A percentile compares a stretch with the other conserved stretches of the same genome.
Evolutionary conservation across 495 filamentous ascomycete species (phyloP).

Genomic region (Lineolata rhizophorae): DNA sequence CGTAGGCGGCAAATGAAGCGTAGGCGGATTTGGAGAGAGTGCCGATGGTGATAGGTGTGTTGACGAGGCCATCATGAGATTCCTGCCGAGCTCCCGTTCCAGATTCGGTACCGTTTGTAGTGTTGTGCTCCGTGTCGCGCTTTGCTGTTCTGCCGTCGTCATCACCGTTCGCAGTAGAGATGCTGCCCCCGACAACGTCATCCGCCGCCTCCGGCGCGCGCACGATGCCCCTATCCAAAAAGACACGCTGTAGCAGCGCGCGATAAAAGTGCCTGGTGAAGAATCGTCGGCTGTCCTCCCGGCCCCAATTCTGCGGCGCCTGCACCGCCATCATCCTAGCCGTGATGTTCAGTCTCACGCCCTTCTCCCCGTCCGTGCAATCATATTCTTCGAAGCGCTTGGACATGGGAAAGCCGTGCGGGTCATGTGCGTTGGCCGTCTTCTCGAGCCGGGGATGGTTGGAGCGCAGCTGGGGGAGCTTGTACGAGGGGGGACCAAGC

Average conservation of each 20-base stretch:
- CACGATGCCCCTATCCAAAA: slow-evolving; percentile 61
- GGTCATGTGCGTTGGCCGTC: slow-evolving; percentile 45
- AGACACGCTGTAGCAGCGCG: slow-evolving; percentile 70
- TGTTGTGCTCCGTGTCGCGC: too few species aligned
- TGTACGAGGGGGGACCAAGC: slow-evolving; percentile 66
- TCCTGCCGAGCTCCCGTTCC: too few species aligned
- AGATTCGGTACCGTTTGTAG: slow-evolving; percentile 9
- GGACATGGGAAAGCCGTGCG: slow-evolving; percentile 86
- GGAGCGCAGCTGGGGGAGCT: slow-evolving; percentile 36
- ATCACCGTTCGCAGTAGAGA: slow-evolving; percentile 5
- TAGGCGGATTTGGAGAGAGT: slow-evolving; percentile 66
- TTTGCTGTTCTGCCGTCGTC: not conserved
- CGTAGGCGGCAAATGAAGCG: slow-evolving; percentile 50
- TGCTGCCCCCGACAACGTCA: slow-evolving; percentile 17
- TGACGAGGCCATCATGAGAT: slow-evolving; percentile 25
- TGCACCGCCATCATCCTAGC: slow-evolving; percentile 94
- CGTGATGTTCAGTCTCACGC: slow-evolving; percentile 79
- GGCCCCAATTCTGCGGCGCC: slow-evolving; percentile 80
- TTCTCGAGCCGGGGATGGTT: slow-evolving; percentile 33
- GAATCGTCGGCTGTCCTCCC: slow-evolving; percentile 57
- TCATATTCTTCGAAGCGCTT: slow-evolving; percentile 38
- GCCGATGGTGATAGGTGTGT: slow-evolving; percentile 75
- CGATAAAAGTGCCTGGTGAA: slow-evolving; percentile 91
- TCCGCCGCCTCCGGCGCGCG: slow-evolving; percentile 24
- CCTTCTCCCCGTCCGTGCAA: slow-evolving; percentile 10